Percentiles rank a stretch among this genome's conserved stretches.
Evolutionary conservation across 805 yeast genomes (phyloP).

Genomic region (Kockiozyma suomiensis): DNA sequence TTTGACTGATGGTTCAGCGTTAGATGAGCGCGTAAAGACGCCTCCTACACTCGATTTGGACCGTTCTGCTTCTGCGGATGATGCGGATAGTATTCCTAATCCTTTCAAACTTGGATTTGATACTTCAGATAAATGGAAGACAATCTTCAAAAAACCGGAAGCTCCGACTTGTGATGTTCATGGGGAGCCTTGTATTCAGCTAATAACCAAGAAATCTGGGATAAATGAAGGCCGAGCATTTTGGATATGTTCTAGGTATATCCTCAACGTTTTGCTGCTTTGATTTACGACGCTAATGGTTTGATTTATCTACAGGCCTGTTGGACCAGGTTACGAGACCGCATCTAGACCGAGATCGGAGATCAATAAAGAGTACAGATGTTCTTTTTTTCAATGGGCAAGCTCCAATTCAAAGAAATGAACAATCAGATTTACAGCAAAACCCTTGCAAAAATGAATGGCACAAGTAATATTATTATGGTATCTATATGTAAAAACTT

Average conservation of each 20-base stretch:
- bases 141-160: slow-evolving; percentile 32
- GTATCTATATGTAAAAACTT: background rate
- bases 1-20: too few species aligned
- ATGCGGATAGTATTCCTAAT: too few species aligned
- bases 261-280: background rate
- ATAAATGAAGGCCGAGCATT: slow-evolving; percentile 45
- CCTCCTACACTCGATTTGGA: too few species aligned
- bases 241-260: slow-evolving; percentile 44
- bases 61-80: too few species aligned
- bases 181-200: slow-evolving; percentile 42
- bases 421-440: too few species aligned
- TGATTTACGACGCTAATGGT: background rate
- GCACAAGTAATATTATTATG: too few species aligned
- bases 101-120: slow-evolving; percentile 44
- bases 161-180: slow-evolving; percentile 42
- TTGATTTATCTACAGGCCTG: background rate
- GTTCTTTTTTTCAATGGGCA: slow-evolving; percentile 8
- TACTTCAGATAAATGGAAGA: slow-evolving; percentile 15
- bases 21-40: too few species aligned
- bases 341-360: background rate
- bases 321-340: slow-evolving; percentile 11
- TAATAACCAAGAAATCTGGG: slow-evolving; percentile 41
- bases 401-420: too few species aligned
- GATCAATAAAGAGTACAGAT: background rate
- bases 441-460: too few species aligned